Conservation (phyloP, 2,329 filamentous ascomycete genomes). For the Fusarium denticulatum region DNA sequence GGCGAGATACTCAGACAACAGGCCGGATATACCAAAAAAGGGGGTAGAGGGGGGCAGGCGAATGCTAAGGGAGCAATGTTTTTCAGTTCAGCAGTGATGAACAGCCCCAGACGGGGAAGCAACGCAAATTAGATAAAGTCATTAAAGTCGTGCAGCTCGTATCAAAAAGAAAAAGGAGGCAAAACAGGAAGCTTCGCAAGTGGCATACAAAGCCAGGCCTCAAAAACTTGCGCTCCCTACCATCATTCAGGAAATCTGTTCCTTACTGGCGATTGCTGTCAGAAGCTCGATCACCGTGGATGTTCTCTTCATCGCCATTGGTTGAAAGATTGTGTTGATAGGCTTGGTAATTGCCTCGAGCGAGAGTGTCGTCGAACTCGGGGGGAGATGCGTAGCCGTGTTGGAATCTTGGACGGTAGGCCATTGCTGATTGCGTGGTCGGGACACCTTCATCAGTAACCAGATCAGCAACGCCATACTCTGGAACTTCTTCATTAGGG, state of each 20-base stretch:
- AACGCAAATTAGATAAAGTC: not conserved
- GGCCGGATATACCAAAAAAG: not conserved
- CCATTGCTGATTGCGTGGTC: not conserved
- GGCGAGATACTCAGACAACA: slow-evolving; percentile 2
- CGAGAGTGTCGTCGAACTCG: not conserved
- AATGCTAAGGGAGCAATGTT: not conserved
- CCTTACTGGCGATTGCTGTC: not conserved
- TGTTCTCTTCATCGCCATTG: not conserved
- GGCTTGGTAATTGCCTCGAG: not conserved
- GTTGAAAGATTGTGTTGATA: not conserved
- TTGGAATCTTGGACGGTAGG: not conserved
- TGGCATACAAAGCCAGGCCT: not conserved
- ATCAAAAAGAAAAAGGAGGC: not conserved
- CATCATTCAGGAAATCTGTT: not conserved
- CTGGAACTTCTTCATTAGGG: slow-evolving; percentile 1
- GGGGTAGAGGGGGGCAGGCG: not conserved
- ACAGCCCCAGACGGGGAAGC: not conserved
- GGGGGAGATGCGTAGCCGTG: not conserved
- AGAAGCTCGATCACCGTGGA: not conserved
- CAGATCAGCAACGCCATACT: not conserved
- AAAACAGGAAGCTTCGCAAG: slow-evolving; percentile 6
- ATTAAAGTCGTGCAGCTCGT: not conserved
- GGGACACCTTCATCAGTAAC: not conserved
- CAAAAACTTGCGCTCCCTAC: not conserved
- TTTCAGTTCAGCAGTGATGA: not conserved